Percentiles rank a stretch among this genome's conserved stretches.
phyloP scores from a whole-genome alignment of 257 asterid species.

The Solanum dulcamara region DNA sequence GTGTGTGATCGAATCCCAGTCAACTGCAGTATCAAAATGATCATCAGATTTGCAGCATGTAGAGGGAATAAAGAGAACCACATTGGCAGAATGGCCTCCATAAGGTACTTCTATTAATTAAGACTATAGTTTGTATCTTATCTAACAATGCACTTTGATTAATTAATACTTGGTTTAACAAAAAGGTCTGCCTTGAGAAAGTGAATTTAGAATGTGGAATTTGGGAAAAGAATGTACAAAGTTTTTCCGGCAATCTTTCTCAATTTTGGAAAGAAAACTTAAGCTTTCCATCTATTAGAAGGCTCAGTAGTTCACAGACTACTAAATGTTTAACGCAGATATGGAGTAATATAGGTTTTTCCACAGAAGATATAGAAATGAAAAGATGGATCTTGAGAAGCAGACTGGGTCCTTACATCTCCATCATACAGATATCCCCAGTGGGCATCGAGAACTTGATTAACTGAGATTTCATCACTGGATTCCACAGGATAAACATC shows the following conservation, averaged over 20 bases:
- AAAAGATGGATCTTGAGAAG: background rate
- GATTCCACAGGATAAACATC: slow-evolving; percentile 88
- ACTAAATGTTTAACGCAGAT: background rate
- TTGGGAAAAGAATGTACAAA: background rate
- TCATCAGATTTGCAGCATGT: background rate
- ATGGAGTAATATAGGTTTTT: background rate
- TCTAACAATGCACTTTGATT: background rate
- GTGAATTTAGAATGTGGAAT: background rate
- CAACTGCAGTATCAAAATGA: slow-evolving; percentile 40
- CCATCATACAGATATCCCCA: slow-evolving; percentile 76
- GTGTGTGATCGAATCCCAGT: slow-evolving; percentile 77
- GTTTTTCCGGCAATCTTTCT: background rate
- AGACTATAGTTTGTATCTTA: background rate
- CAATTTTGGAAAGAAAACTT: background rate
- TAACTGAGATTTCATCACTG: slow-evolving; percentile 30
- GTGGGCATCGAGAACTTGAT: slow-evolving; percentile 74
- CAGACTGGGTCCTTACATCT: slow-evolving; percentile 48
- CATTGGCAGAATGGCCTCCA: background rate
- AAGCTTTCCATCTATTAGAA: background rate
- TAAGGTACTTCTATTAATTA: background rate
- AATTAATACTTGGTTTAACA: background rate
- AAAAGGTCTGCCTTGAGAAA: background rate
- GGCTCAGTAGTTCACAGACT: background rate
- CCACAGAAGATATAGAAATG: background rate
- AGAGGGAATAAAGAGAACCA: background rate